Conservation (phyloP, 2,329 filamentous ascomycete genomes). For the Cladobotryum protrusum region DNA sequence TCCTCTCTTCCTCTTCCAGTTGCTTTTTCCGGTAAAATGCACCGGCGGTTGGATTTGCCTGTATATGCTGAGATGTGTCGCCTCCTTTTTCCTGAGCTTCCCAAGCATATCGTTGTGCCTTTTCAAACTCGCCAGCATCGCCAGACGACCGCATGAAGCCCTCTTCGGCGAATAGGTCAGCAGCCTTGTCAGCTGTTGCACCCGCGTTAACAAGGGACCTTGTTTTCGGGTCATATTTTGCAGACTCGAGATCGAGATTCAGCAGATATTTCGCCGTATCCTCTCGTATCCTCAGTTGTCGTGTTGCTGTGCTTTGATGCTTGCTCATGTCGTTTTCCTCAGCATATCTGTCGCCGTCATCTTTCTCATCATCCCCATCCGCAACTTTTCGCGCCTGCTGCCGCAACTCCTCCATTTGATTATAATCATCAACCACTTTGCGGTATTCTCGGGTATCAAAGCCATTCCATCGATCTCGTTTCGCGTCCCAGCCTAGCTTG, state of each 20-base stretch:
- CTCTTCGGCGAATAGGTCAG: constrained; percentile 82
- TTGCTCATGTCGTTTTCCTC: constrained; percentile 96
- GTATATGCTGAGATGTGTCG: constrained; percentile 76
- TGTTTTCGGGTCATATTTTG: constrained; percentile 96
- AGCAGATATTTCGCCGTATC: constrained; percentile 96
- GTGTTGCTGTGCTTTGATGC: constrained; percentile 82
- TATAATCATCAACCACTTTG: constrained; percentile 81
- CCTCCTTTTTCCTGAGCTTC: constrained; percentile 81
- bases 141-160: constrained; percentile 85
- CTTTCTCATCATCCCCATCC: constrained; percentile 41
- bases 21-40: constrained; percentile 79
- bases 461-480: constrained; percentile 97
- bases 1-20: constrained; percentile 62
- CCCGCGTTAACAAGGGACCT: constrained; percentile 83
- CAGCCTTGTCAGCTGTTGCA: constrained; percentile 71
- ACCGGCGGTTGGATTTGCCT: constrained; percentile 93
- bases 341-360: constrained; percentile 70
- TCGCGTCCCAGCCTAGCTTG: constrained; percentile 89
- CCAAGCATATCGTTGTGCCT: constrained; percentile 87
- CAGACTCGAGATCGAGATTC: constrained; percentile 91
- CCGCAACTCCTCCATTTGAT: constrained; percentile 74
- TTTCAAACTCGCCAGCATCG: constrained; percentile 88
- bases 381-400: constrained; percentile 42
- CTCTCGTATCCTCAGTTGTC: constrained; percentile 86
- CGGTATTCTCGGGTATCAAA: constrained; percentile 86